Conservation (phyloP, 1,284 basidiomycete species). For the Austroboletus niveus region DNA sequence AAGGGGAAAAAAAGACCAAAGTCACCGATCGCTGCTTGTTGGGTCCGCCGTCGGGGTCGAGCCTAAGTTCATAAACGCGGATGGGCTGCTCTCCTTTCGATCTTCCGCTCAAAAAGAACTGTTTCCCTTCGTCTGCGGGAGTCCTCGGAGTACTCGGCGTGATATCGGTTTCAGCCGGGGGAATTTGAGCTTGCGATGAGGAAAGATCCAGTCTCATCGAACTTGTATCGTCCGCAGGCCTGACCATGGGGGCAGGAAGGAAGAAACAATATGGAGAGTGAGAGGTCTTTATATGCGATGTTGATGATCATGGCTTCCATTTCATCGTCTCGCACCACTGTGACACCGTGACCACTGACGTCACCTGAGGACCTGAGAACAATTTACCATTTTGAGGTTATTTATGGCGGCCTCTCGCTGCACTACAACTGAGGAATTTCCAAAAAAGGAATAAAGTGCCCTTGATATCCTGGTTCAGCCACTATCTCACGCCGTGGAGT, state of each 20-base stretch:
- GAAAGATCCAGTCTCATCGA: slow-evolving; percentile 11
- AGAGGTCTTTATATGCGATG: slow-evolving; percentile 16
- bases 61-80: slow-evolving; percentile 78
- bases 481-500: too few species aligned
- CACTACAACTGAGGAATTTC: too few species aligned
- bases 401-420: too few species aligned
- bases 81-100: slow-evolving; percentile 61
- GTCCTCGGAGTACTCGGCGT: slow-evolving; percentile 66
- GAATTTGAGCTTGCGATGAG: slow-evolving; percentile 12
- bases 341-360: slow-evolving; percentile 20
- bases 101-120: slow-evolving; percentile 73
- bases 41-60: slow-evolving; percentile 90
- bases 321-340: slow-evolving; percentile 1
- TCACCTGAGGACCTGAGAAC: slow-evolving; percentile 6
- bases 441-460: too few species aligned
- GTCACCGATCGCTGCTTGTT: slow-evolving; percentile 79
- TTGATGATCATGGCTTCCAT: too few species aligned
- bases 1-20: slow-evolving; percentile 16
- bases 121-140: slow-evolving; percentile 87
- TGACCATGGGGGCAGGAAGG: slow-evolving; percentile 8
- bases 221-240: neutral
- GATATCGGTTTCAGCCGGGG: neutral
- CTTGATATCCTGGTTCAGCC: too few species aligned
- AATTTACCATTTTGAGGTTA: too few species aligned
- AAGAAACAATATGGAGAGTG: slow-evolving; percentile 2